phyloP scores from a whole-genome alignment of 306 rosid species.

The Sophora flavescens region DNA sequence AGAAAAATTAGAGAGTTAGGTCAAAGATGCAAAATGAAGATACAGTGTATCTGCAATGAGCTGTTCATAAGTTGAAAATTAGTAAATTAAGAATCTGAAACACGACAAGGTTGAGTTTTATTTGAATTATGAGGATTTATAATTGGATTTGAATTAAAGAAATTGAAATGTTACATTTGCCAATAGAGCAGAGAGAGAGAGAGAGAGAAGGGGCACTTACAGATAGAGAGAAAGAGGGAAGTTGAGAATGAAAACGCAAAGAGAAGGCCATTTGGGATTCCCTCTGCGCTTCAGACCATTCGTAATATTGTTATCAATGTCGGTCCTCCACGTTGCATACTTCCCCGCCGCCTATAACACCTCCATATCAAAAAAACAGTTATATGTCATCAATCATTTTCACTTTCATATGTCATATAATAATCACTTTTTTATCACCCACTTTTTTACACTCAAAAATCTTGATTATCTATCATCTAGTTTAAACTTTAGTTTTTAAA shows the following conservation, averaged over 20 bases:
- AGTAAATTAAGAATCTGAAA: background rate
- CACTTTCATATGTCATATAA: no score
- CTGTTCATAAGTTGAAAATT: background rate
- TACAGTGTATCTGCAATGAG: background rate
- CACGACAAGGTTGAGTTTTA: background rate
- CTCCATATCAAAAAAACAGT: no score
- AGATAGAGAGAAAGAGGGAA: constrained; percentile 24
- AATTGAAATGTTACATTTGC: background rate
- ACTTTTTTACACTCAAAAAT: no score
- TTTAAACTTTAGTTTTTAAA: no score
- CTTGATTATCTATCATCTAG: no score
- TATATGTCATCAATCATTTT: no score
- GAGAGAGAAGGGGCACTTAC: constrained; percentile 38
- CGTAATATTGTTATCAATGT: background rate
- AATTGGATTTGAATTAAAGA: no score
- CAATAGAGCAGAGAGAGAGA: background rate
- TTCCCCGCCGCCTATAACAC: background rate
- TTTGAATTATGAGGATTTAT: no score
- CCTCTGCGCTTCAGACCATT: background rate
- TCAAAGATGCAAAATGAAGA: background rate
- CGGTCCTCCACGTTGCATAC: constrained; percentile 33
- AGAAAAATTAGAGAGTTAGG: background rate
- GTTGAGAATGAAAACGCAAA: constrained; percentile 43
- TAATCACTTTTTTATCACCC: no score
- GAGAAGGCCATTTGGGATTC: constrained; percentile 41